Evolutionary conservation across 2,329 filamentous ascomycete genomes (phyloP).

Genomic region (Fusarium paranaense): DNA sequence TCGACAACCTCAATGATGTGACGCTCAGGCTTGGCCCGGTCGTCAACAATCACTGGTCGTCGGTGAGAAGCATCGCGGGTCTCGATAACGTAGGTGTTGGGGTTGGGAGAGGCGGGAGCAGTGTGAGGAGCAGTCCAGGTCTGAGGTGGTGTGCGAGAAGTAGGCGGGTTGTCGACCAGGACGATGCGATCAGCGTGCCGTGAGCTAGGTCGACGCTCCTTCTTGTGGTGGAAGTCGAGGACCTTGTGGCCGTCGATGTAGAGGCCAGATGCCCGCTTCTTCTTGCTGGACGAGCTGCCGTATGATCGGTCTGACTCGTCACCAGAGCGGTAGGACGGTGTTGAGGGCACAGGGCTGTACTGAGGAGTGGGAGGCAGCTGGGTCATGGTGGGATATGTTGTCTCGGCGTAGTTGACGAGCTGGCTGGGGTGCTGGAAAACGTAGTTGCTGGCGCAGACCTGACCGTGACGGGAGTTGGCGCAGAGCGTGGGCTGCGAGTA

Average conservation of each 20-base stretch:
- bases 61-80: conserved; percentile 39
- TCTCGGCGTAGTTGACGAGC: conserved; percentile 48
- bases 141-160: conserved; percentile 60
- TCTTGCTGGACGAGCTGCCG: conserved; percentile 47
- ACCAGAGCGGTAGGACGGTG: conserved; percentile 52
- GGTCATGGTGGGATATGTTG: conserved; percentile 46
- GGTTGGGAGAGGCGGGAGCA: conserved; percentile 53
- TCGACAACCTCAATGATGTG: conserved; percentile 54
- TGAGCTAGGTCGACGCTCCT: conserved; percentile 42
- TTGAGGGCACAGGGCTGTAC: conserved; percentile 47
- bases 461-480: conserved; percentile 52
- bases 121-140: conserved; percentile 54
- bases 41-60: conserved; percentile 54
- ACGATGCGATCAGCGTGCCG: conserved; percentile 56
- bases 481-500: conserved; percentile 53
- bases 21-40: conserved; percentile 45
- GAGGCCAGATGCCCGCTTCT: conserved; percentile 49
- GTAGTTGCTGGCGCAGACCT: conserved; percentile 56
- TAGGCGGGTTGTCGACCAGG: conserved; percentile 59
- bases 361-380: conserved; percentile 56
- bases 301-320: conserved; percentile 53
- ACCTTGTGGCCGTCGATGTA: conserved; percentile 54
- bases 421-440: conserved; percentile 56
- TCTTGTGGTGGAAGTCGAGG: conserved; percentile 49
- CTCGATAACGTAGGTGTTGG: conserved; percentile 43